Evolutionary conservation across 306 rosid genomes (phyloP).

Genomic region (Malus asiatica): DNA sequence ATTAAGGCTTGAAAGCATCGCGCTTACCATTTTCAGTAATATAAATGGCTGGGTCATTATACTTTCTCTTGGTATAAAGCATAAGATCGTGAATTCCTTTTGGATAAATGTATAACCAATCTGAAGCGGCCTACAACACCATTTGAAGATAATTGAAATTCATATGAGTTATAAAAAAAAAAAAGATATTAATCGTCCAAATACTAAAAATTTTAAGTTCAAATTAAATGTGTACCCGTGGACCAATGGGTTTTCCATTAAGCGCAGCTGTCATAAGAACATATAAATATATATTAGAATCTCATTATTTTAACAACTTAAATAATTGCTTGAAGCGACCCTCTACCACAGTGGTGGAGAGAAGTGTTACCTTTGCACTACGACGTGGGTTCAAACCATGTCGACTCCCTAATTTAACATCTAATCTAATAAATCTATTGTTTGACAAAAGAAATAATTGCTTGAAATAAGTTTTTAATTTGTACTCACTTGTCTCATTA

Average conservation of each 20-base stretch:
- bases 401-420: too few species aligned
- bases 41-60: conserved; percentile 26
- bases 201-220: not conserved
- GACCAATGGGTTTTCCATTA: conserved; percentile 43
- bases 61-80: conserved; percentile 22
- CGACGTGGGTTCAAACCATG: too few species aligned
- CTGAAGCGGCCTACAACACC: conserved; percentile 13
- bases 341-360: too few species aligned
- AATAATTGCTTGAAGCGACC: too few species aligned
- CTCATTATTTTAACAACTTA: not conserved
- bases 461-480: not conserved
- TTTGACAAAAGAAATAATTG: too few species aligned
- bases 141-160: not conserved
- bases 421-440: too few species aligned
- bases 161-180: not conserved
- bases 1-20: not conserved
- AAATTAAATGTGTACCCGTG: conserved; percentile 13
- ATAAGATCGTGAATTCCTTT: conserved; percentile 20
- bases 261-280: conserved; percentile 20
- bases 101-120: conserved; percentile 22
- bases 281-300: not conserved
- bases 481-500: conserved; percentile 27
- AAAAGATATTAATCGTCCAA: too few species aligned
- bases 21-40: conserved; percentile 33
- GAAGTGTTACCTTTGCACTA: too few species aligned